Base-by-base conservation (phyloP, 306 rosid genomes). In the Quercus variabilis region DNA sequence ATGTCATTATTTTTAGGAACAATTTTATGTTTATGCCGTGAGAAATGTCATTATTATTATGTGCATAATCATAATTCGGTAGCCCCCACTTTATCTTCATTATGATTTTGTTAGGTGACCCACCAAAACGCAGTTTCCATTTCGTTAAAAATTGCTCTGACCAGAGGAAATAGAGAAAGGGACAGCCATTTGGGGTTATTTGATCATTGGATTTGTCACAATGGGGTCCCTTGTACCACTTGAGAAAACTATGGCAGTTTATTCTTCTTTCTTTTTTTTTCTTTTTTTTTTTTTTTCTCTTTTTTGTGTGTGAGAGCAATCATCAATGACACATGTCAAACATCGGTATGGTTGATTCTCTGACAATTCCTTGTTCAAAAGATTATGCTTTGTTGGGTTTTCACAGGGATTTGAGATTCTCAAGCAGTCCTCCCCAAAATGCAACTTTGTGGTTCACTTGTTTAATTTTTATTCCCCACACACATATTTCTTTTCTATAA, bases 71-170 rank as follows among this genome's bases (percentile, higher is more conserved):
- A 57, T 25, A 38, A 51, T 63, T 59, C 55, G 70, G 67, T 56
- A 60, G 87, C 82, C 70, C 90, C 92, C 88, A 81, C 86, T 80
- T 79, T 81, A 79, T 84, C 83, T 80, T 84, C 62, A 51, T 60
- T 30, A 79, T 81, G 77, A 63, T 67, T 57, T 81, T 35, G 85
- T 81, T 74, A 81, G 89, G 85, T 87, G 90, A 81, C 89, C 93
- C 88, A 83, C 88, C 84, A 79, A 55, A 74, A 56, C 78, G 62
- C 80, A 72, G 80, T 75, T 80, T 78, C 75, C 76, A 52, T 71
- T 52, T 54, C 76, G 77, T 57, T 74, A 26, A 80, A 80, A 84
- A 86, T 79, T 81, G 82, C 73, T 83, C 73, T 76, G 87, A 84
- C 86, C 78, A 84, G 9, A 41, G 69, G 21, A 71, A 69, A 21